These are phyloP conservation scores for Colletotrichum noveboracense DNA, from an alignment of 2,329 filamentous ascomycete genomes.

Conservation along the genomic window DNA sequence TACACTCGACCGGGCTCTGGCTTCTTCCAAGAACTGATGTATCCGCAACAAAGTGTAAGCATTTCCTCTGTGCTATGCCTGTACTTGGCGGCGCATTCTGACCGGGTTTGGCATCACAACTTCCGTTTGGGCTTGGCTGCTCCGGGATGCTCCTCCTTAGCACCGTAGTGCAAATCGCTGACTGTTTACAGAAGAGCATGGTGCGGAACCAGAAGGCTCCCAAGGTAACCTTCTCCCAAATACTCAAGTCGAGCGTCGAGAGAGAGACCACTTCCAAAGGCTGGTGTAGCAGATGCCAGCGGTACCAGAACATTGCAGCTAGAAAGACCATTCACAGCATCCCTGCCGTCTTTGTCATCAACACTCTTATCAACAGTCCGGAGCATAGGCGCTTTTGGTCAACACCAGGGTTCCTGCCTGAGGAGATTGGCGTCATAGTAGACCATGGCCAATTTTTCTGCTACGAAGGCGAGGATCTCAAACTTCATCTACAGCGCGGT, in stretches of 20 bases:
- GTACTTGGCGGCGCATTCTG: background rate
- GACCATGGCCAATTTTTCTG: constrained; percentile 93
- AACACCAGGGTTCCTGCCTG: constrained; percentile 87
- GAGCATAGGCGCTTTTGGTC: constrained; percentile 86
- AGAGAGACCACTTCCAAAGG: constrained; percentile 87
- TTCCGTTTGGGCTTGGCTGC: background rate
- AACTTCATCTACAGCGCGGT: constrained; percentile 77
- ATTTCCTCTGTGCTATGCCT: background rate
- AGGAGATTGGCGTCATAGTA: constrained; percentile 91
- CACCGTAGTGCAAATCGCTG: constrained; percentile 10
- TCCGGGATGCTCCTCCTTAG: background rate
- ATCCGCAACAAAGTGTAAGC: constrained; percentile 47
- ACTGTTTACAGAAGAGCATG: constrained; percentile 47
- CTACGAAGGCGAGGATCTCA: constrained; percentile 90
- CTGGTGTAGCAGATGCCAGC: constrained; percentile 90
- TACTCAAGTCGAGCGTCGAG: constrained; percentile 92
- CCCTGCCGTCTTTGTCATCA: constrained; percentile 87
- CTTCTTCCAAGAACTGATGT: constrained; percentile 85
- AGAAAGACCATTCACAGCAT: constrained; percentile 83
- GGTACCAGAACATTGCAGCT: constrained; percentile 87
- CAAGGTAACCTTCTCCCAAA: constrained; percentile 79
- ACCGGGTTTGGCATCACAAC: background rate
- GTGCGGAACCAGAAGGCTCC: constrained; percentile 54
- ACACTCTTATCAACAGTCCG: constrained; percentile 74
- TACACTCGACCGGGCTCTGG: constrained; percentile 80